Percentiles rank a stretch among this genome's conserved stretches.
Conservation (phyloP, 1,139 yeast genomes). For the Kurtzmaniella quercitrusa region DNA sequence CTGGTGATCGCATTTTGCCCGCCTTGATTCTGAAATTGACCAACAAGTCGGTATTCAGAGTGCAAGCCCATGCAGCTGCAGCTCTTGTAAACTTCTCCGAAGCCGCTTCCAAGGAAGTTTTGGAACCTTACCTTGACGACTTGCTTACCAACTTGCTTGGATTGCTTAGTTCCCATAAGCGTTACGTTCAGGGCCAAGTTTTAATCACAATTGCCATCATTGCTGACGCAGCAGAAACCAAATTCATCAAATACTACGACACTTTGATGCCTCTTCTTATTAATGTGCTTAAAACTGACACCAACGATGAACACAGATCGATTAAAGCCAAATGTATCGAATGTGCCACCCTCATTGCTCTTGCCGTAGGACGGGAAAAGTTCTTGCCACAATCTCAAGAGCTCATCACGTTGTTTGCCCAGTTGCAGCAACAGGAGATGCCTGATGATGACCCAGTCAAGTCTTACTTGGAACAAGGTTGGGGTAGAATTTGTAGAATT, state of each 20-base stretch:
- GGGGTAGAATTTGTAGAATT: slow-evolving; percentile 91
- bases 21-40: slow-evolving; percentile 81
- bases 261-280: slow-evolving; percentile 89
- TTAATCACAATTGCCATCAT: slow-evolving; percentile 94
- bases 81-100: slow-evolving; percentile 94
- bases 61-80: slow-evolving; percentile 98
- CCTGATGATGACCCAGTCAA: slow-evolving; percentile 81
- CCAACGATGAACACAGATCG: slow-evolving; percentile 74
- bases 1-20: slow-evolving; percentile 78
- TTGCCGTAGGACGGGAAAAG: slow-evolving; percentile 94
- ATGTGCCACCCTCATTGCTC: slow-evolving; percentile 89
- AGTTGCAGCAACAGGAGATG: slow-evolving; percentile 58
- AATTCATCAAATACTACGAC: slow-evolving; percentile 87
- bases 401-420: slow-evolving; percentile 67
- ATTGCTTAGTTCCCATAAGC: slow-evolving; percentile 69
- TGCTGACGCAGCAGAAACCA: slow-evolving; percentile 95
- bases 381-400: slow-evolving; percentile 75
- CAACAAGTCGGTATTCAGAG: slow-evolving; percentile 72
- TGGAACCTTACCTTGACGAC: slow-evolving; percentile 87
- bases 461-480: slow-evolving; percentile 86
- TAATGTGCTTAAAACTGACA: slow-evolving; percentile 73
- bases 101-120: slow-evolving; percentile 78
- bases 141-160: slow-evolving; percentile 69
- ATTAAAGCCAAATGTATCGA: slow-evolving; percentile 93
- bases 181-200: slow-evolving; percentile 96